Evolutionary conservation across 1,284 basidiomycete species (phyloP), one percentile per base, ranked within the genome.

Genomic region (Tilletiopsis washingtonensis): DNA sequence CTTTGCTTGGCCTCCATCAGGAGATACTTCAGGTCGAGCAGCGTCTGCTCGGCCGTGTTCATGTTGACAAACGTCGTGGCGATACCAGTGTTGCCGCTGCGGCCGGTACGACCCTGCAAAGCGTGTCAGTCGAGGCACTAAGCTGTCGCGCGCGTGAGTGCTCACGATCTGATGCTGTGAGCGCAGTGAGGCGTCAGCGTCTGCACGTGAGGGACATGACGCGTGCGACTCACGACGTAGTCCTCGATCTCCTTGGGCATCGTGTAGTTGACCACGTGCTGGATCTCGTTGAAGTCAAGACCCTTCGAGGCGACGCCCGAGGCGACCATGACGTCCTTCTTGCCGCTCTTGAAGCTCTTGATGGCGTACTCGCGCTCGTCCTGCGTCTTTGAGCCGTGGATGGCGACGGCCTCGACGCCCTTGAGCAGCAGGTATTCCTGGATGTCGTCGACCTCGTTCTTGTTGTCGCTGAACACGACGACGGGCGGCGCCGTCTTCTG

Each of bases 61-160:
- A 91, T 91, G 73, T 98, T 98, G 51, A 98, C 89, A 74, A 99
- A 98, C n/a, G 94, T 94, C 20, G 94, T 98, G n/a, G 94, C 94
- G 48, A 97, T 91, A 56, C 94, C 94, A 1, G 93, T 98, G 74
- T 96, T 97, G 21, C 94, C 94, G 56, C 87, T 90, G 59, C 94
- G 84, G 48, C 94, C 94, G 1, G 94, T 99, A 61, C 94, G 86
- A 21, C 94, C 94, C 62, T 98, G 97, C n/a, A n/a, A n/a, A 75
- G 97, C 91, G 78, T 98, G 94, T 11, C 12, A 34, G 17, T 11
- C 32, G 17, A 34, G 32, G 12, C 17, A 17, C 32, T 34, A 17
- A 34, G 3, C 32, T 12, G 32, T 3, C 3, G 32, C 3, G 12
- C 32, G 3, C 32, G 32, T 12, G 12, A 34, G 12, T 11, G 17